Base-by-base conservation (phyloP, 768 basidiomycete species). In the Boletellus emodensis region DNA sequence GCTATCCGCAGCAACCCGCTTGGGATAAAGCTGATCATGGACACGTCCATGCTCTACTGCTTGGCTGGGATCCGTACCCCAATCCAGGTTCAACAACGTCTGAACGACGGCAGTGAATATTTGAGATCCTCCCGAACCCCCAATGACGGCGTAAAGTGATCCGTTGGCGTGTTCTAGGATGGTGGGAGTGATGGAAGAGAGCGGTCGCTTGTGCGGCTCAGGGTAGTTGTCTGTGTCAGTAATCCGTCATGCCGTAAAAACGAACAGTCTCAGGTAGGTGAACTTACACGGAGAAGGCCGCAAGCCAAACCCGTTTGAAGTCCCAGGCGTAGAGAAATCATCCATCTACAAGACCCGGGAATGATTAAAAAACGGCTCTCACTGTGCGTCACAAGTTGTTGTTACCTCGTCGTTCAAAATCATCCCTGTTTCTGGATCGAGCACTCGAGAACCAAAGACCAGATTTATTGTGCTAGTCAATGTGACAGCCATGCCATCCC, bases 391-490 rank as follows among this genome's bases (percentile, higher is more conserved):
- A 4, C 37, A 7, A 2, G 17, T 40, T n/a, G 38, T n/a, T 38
- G 20, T 57, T 58, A 79, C 83, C 75, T 95, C 90, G 61, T 98
- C 83, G 60, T 97, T 97, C 37, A 97, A 69, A 44, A 98, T 78
- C 26, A 98, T 77, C 0, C 95, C 94, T 0, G 94, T 96, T 45
- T 83, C 78, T 0, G 87, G 79, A 67, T 95, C 93, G 56, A 95
- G 74, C 1, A 97, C 89, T 49, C 77, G 80, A 3, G 90, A 94
- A 14, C 94, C 95, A 67, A 95, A 98, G 15, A 94, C 73, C 0
- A 86, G 69, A 65, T 98, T 98, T 40, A 97, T 85, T 0, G 94
- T 94, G 4, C 89, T 85, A 1, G 94, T 96, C 32, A 97, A 61
- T 14, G 87, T 68, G 6, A 93, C 90, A 0, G 87, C 93, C 80